These are phyloP conservation scores for Saposhnikovia divaricata DNA, from an alignment of 129 eudicot species.

Conservation along the genomic window DNA sequence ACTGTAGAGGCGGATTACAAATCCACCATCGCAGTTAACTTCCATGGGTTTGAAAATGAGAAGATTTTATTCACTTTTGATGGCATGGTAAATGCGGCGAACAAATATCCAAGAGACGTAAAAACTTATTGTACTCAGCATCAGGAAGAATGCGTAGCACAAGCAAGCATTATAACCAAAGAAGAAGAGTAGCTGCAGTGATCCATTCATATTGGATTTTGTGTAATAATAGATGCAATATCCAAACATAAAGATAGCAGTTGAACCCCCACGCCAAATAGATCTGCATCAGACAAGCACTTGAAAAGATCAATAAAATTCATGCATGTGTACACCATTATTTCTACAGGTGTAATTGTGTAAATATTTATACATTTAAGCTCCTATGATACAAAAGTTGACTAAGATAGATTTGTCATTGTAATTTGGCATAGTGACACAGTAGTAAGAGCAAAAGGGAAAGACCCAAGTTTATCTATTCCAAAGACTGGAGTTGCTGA, in stretches of 20 bases:
- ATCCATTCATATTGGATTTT: slow-evolving; percentile 73
- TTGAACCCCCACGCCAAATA: slow-evolving; percentile 72
- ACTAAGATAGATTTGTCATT: not conserved
- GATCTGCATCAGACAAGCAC: slow-evolving; percentile 50
- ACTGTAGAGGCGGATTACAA: not conserved
- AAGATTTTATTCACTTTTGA: slow-evolving; percentile 61
- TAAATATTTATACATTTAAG: not conserved
- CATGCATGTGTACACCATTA: not conserved
- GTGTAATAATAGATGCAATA: slow-evolving; percentile 51
- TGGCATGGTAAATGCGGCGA: slow-evolving; percentile 53
- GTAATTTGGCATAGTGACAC: too few species aligned
- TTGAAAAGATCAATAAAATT: not conserved
- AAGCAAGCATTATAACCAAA: slow-evolving; percentile 64
- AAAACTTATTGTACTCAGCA: slow-evolving; percentile 68
- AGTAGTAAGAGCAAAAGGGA: not conserved
- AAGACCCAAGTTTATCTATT: not conserved
- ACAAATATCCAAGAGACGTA: slow-evolving; percentile 64
- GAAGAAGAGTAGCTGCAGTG: slow-evolving; percentile 59
- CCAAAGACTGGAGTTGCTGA: not conserved
- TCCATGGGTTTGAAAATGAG: not conserved
- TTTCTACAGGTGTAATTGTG: not conserved
- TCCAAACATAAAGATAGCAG: slow-evolving; percentile 65
- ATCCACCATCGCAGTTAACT: not conserved
- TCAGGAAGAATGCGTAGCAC: slow-evolving; percentile 78
- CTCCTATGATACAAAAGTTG: not conserved